Conservation (phyloP, 768 basidiomycete species). For the Pulveroboletus frians region DNA sequence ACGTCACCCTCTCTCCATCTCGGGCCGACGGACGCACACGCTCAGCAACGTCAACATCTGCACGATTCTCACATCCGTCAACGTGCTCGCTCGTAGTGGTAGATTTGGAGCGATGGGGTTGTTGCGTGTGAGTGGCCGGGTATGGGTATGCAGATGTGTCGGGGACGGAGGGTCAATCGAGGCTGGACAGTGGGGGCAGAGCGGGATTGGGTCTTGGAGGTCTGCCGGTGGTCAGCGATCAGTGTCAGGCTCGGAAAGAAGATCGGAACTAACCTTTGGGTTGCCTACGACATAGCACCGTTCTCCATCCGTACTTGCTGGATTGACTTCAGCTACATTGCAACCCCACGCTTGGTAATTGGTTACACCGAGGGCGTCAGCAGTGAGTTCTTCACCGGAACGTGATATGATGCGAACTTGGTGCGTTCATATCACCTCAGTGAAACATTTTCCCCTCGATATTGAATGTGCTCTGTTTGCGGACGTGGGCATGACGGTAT, state of each 20-base stretch:
- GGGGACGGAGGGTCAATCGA: no score
- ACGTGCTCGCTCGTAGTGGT: no score
- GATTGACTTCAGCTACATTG: slow-evolving; percentile 63
- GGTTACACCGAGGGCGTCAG: slow-evolving; percentile 75
- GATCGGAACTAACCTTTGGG: slow-evolving; percentile 78
- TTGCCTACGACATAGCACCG: slow-evolving; percentile 79
- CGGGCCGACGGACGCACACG: slow-evolving; percentile 49
- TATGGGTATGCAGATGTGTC: no score
- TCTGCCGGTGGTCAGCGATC: no score
- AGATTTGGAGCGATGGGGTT: no score
- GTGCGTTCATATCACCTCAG: slow-evolving; percentile 40
- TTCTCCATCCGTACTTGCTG: slow-evolving; percentile 23
- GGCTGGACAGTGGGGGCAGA: no score
- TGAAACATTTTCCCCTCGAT: slow-evolving; percentile 3
- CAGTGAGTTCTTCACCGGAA: slow-evolving; percentile 80
- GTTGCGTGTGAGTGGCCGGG: no score
- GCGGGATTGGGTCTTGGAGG: no score
- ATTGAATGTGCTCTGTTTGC: slow-evolving; percentile 8
- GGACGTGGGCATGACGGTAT: slow-evolving; percentile 95
- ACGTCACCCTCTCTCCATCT: no score
- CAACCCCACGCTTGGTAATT: slow-evolving; percentile 84
- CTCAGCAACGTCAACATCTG: slow-evolving; percentile 60
- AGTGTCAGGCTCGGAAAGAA: no score
- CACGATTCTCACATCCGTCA: no score
- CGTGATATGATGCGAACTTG: slow-evolving; percentile 91